Evolutionary conservation across 2,329 filamentous ascomycete genomes (phyloP).

Genomic region (Scytalidium sp.): DNA sequence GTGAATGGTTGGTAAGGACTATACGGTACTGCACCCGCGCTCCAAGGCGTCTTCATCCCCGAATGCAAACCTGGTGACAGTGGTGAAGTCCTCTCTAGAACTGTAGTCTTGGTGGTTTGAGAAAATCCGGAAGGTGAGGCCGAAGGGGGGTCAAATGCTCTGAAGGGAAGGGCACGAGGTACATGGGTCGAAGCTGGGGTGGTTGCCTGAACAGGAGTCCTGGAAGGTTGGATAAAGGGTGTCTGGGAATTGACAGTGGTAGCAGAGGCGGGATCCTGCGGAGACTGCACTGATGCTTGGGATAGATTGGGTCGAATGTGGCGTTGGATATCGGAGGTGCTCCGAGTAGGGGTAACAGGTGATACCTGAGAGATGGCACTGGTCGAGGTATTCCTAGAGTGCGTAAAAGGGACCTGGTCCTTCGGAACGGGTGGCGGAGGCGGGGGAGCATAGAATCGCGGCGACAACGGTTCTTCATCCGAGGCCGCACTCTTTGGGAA

Average conservation of each 20-base stretch:
- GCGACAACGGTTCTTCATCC: conserved; percentile 56
- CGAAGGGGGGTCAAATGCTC: conserved; percentile 58
- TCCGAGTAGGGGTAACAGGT: conserved; percentile 17
- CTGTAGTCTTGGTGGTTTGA: conserved; percentile 59
- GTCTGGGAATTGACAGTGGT: conserved; percentile 15
- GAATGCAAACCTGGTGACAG: conserved; percentile 47
- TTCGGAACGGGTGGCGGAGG: conserved; percentile 55
- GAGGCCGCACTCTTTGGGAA: conserved; percentile 51
- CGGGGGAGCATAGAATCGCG: conserved; percentile 54
- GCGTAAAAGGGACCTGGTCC: conserved; percentile 37
- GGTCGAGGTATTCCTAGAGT: conserved; percentile 9
- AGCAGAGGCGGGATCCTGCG: conserved; percentile 1
- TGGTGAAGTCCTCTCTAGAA: conserved; percentile 54
- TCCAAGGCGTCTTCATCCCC: conserved; percentile 60
- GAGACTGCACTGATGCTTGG: conserved; percentile 12
- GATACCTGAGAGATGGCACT: conserved; percentile 12
- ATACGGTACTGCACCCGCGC: conserved; percentile 64
- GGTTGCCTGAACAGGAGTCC: conserved; percentile 1
- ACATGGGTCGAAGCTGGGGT: not conserved
- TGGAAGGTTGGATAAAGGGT: conserved; percentile 12
- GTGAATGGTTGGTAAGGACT: conserved; percentile 78
- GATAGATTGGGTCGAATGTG: conserved; percentile 15
- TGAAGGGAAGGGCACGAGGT: conserved; percentile 51
- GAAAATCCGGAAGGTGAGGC: conserved; percentile 44
- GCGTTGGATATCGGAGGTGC: not conserved